Evolutionary conservation across 441 rosid species (phyloP).

Genomic region (Erodium texanum): DNA sequence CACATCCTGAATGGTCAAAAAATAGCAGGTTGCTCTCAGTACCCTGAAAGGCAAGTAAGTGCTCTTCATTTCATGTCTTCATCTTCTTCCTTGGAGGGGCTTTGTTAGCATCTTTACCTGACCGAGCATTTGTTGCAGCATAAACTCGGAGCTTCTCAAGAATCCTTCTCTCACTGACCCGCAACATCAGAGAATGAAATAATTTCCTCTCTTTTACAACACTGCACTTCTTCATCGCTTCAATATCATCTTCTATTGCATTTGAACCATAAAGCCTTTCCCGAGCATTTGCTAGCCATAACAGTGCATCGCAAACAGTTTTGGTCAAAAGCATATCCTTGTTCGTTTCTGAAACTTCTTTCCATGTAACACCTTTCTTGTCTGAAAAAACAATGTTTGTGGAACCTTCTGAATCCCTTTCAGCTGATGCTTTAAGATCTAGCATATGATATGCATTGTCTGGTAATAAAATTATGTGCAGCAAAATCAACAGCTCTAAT

Average conservation of each 20-base stretch:
- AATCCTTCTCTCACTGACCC: constrained; percentile 66
- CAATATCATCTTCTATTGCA: constrained; percentile 45
- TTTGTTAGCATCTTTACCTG: constrained; percentile 9
- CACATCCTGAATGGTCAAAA: not conserved
- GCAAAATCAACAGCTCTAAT: constrained; percentile 50
- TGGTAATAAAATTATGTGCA: constrained; percentile 48
- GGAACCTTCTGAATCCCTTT: constrained; percentile 20
- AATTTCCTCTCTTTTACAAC: constrained; percentile 42
- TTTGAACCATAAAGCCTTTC: constrained; percentile 48
- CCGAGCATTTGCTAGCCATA: constrained; percentile 52
- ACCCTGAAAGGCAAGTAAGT: not conserved
- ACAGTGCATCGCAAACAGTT: constrained; percentile 52
- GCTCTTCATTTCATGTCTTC: not conserved
- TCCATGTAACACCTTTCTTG: constrained; percentile 22
- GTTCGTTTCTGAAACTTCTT: constrained; percentile 29
- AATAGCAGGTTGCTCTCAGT: not conserved
- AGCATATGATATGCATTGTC: constrained; percentile 39
- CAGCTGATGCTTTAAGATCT: constrained; percentile 39
- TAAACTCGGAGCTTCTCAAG: constrained; percentile 51
- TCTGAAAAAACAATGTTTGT: constrained; percentile 27
- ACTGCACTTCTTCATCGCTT: constrained; percentile 29
- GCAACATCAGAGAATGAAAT: constrained; percentile 51
- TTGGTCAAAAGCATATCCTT: constrained; percentile 44
- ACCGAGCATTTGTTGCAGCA: constrained; percentile 20
- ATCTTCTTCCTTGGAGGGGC: constrained; percentile 23